phyloP scores from a whole-genome alignment of 2,329 filamentous ascomycete species.

The Calonectria pteridis region DNA sequence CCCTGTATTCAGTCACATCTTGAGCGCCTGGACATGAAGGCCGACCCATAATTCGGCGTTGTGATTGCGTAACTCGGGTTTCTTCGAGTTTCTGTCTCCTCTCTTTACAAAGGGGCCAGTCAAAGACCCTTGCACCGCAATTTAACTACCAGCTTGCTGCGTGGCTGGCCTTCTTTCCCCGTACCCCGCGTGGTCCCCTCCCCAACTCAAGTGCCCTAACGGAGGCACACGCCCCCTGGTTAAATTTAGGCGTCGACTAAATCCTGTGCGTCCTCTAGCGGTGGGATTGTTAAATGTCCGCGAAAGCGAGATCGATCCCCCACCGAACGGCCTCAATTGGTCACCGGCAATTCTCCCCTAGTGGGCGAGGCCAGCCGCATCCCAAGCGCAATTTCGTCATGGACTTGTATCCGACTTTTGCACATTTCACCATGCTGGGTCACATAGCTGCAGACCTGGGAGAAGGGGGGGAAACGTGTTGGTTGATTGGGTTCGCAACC shows the following conservation, averaged over 20 bases:
- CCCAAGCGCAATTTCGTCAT: not conserved
- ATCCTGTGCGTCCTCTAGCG: constrained; percentile 1
- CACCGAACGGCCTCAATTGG: constrained; percentile 4
- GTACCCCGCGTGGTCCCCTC: constrained; percentile 33
- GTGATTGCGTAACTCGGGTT: constrained; percentile 8
- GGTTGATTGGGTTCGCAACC: not conserved
- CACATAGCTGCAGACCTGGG: not conserved
- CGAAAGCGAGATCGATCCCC: constrained; percentile 11
- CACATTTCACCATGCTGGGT: not conserved
- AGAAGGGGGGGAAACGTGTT: not conserved
- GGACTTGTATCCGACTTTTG: not conserved
- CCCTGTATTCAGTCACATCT: not conserved
- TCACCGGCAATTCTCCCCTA: not conserved
- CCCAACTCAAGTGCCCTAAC: constrained; percentile 2
- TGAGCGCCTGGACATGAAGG: not conserved
- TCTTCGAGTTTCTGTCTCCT: not conserved
- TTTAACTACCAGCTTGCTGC: constrained; percentile 8
- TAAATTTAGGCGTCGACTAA: not conserved
- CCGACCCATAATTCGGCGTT: not conserved
- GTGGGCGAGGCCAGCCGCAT: not conserved
- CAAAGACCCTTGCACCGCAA: constrained; percentile 1
- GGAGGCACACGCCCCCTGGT: not conserved
- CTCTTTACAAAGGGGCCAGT: not conserved
- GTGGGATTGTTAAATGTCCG: not conserved
- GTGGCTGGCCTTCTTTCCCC: constrained; percentile 24